Evolutionary conservation across 2,329 filamentous ascomycete genomes (phyloP).

Genomic region (Exophiala viscosa): DNA sequence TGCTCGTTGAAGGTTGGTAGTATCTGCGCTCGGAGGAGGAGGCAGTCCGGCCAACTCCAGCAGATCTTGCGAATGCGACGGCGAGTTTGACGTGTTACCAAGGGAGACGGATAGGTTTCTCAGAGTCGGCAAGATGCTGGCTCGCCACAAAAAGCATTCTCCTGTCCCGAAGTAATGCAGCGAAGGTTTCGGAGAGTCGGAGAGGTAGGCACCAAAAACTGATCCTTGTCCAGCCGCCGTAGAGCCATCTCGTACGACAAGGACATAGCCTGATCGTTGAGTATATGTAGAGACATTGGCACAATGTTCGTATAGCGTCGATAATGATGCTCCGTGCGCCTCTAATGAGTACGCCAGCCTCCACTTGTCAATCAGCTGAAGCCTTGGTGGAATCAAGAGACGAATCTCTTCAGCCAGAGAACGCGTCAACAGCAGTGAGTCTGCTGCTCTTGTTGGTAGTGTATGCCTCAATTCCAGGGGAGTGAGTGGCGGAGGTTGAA

Average conservation of each 20-base stretch:
- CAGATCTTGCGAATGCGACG: slow-evolving; percentile 37
- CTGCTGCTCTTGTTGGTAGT: slow-evolving; percentile 54
- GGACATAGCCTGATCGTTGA: slow-evolving; percentile 76
- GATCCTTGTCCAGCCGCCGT: slow-evolving; percentile 31
- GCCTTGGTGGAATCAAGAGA: slow-evolving; percentile 76
- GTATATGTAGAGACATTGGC: slow-evolving; percentile 59
- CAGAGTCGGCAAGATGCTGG: slow-evolving; percentile 59
- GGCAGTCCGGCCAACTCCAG: slow-evolving; percentile 57
- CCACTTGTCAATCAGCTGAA: slow-evolving; percentile 88
- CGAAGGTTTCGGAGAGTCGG: slow-evolving; percentile 75
- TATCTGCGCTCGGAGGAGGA: slow-evolving; percentile 66
- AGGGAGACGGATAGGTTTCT: slow-evolving; percentile 31
- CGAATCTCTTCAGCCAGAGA: slow-evolving; percentile 89
- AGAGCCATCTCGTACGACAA: slow-evolving; percentile 73
- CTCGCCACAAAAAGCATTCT: slow-evolving; percentile 90
- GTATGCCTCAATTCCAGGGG: slow-evolving; percentile 59
- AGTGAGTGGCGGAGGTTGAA: slow-evolving; percentile 83
- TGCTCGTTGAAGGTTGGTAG: slow-evolving; percentile 57
- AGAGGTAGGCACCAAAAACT: slow-evolving; percentile 90
- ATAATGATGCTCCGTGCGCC: slow-evolving; percentile 82
- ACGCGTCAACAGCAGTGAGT: slow-evolving; percentile 60
- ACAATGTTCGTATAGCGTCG: slow-evolving; percentile 79
- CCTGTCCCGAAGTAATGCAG: slow-evolving; percentile 91
- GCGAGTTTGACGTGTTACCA: slow-evolving; percentile 5
- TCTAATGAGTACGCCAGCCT: slow-evolving; percentile 82